A percentile compares a stretch with the other conserved stretches of the same genome.
These are phyloP conservation scores for Candida freyschussii DNA, from an alignment of 1,139 yeast genomes.

Conservation along the genomic window DNA sequence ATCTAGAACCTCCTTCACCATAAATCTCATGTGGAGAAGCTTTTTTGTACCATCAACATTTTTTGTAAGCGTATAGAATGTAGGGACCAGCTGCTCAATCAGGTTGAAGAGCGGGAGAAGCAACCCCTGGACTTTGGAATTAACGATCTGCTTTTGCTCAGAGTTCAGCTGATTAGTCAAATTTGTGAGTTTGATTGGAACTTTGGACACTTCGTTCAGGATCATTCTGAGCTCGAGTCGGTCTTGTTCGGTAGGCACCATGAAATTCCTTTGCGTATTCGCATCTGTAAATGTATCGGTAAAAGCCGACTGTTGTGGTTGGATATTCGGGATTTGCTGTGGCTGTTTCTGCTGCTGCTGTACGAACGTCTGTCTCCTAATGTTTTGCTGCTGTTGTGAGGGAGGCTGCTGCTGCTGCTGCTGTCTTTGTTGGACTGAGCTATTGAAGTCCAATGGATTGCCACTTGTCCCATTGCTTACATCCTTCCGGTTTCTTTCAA, in stretches of 20 bases:
- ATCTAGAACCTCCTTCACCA: constrained; percentile 74
- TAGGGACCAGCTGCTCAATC: constrained; percentile 73
- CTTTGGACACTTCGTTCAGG: constrained; percentile 62
- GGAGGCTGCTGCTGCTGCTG: constrained; percentile 8
- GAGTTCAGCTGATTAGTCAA: constrained; percentile 55
- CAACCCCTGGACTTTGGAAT: constrained; percentile 46
- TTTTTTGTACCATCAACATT: constrained; percentile 72
- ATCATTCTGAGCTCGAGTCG: constrained; percentile 54
- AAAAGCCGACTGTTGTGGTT: constrained; percentile 2
- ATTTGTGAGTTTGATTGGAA: constrained; percentile 63
- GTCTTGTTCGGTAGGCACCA: constrained; percentile 39
- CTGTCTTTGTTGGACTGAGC: constrained; percentile 10
- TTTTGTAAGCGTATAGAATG: constrained; percentile 68
- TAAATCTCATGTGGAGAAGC: constrained; percentile 70
- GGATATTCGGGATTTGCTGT: constrained; percentile 7
- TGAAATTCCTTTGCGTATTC: constrained; percentile 6
- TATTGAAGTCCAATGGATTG: constrained; percentile 8
- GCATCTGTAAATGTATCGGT: constrained; percentile 3
- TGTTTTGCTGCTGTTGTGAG: constrained; percentile 6
- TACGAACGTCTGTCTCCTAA: constrained; percentile 18
- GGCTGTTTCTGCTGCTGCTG: constrained; percentile 14
- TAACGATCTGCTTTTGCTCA: constrained; percentile 60
- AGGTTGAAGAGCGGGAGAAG: constrained; percentile 61
- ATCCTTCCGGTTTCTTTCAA: too few relatives aligned
- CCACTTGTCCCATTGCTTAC: too few relatives aligned